Evolutionary conservation across 192 early-diverging fungal genomes (phyloP).

Genomic region (Backusella tarrabulga): DNA sequence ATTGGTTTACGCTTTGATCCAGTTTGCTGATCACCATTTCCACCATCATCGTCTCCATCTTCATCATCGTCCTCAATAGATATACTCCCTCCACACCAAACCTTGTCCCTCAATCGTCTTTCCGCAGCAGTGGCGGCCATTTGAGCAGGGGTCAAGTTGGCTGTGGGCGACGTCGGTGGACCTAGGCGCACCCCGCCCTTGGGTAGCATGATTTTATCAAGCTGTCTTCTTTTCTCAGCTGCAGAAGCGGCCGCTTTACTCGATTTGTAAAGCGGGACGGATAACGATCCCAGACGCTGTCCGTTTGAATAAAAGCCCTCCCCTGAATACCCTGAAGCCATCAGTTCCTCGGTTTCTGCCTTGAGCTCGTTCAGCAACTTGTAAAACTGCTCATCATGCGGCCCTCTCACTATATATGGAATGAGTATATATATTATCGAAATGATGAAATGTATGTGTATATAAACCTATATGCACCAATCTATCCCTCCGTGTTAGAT

Average conservation of each 20-base stretch:
- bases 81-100: conserved; percentile 65
- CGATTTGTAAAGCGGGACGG: conserved; percentile 35
- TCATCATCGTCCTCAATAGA: background rate
- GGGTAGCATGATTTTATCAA: conserved; percentile 55
- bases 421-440: no score
- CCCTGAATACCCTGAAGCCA: conserved; percentile 51
- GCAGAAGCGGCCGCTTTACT: conserved; percentile 47
- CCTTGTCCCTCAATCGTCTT: conserved; percentile 51
- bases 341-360: conserved; percentile 58
- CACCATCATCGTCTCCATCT: background rate
- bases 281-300: conserved; percentile 38
- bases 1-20: background rate
- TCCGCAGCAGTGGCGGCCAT: conserved; percentile 73
- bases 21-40: background rate
- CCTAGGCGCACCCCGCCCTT: conserved; percentile 53
- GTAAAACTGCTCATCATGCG: conserved; percentile 72
- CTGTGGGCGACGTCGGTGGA: background rate
- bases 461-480: background rate
- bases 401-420: conserved; percentile 41
- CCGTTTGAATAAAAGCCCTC: conserved; percentile 56
- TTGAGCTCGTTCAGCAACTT: conserved; percentile 52
- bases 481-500: background rate
- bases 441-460: no score
- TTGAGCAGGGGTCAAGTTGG: conserved; percentile 49
- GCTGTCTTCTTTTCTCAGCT: conserved; percentile 51